Evolutionary conservation across 306 rosid genomes (phyloP).

Genomic region (Dicorynia guianensis): DNA sequence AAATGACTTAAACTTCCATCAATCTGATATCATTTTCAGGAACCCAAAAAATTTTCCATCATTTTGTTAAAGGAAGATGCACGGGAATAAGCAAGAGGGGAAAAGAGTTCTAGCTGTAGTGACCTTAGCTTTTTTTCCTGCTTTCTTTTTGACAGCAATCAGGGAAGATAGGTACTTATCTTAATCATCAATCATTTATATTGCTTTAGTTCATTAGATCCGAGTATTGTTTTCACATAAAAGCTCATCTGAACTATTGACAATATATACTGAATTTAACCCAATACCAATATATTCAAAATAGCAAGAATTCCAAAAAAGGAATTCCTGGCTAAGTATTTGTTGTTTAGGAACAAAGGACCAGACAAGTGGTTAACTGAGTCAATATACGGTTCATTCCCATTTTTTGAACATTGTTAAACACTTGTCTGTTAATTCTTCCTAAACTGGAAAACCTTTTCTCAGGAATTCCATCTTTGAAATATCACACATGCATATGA

Average conservation of each 20-base stretch:
- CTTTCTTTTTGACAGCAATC: neutral
- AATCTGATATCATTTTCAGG: neutral
- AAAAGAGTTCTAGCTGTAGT: neutral
- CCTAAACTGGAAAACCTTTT: too few relatives aligned
- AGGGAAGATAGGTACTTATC: too few relatives aligned
- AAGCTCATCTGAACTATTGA: slow-evolving; percentile 19
- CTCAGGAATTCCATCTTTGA: too few relatives aligned
- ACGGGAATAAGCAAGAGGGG: neutral
- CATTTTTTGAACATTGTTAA: too few relatives aligned
- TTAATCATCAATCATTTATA: slow-evolving; percentile 12
- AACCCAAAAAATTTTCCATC: neutral
- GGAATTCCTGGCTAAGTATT: too few relatives aligned
- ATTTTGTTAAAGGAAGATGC: neutral
- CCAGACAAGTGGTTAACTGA: too few relatives aligned
- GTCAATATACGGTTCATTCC: too few relatives aligned
- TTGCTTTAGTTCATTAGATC: slow-evolving; percentile 5
- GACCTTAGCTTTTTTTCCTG: neutral
- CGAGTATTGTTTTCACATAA: neutral
- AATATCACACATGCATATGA: too few relatives aligned
- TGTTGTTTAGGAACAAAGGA: too few relatives aligned
- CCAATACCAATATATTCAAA: neutral
- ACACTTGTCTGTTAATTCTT: too few relatives aligned
- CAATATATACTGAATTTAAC: slow-evolving; percentile 2
- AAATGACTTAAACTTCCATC: neutral
- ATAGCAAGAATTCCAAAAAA: too few relatives aligned